Conservation (phyloP, 2,329 filamentous ascomycete genomes). For the Grosmannia huntii region DNA sequence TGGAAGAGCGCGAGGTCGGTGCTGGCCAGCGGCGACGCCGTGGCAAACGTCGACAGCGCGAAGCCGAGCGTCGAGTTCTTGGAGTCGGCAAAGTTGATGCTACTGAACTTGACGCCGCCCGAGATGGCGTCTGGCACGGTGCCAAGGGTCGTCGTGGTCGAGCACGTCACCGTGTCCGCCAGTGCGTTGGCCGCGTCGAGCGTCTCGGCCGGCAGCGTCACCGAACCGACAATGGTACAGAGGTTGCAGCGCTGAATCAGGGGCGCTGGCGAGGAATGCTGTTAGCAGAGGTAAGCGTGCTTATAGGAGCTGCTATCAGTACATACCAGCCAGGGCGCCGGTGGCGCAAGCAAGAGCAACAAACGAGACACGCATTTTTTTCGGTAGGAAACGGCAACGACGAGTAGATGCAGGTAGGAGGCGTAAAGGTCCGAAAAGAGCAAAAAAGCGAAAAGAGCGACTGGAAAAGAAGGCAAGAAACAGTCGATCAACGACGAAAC, state of each 20-base stretch:
- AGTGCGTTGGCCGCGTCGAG: slow-evolving; percentile 28
- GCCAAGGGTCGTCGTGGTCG: slow-evolving; percentile 30
- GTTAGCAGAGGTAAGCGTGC: too few species aligned
- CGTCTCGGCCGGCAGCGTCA: slow-evolving; percentile 37
- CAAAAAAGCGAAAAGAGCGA: background rate
- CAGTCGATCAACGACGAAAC: slow-evolving; percentile 10
- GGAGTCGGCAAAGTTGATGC: slow-evolving; percentile 42
- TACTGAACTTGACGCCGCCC: slow-evolving; percentile 35
- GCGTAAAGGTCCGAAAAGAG: background rate
- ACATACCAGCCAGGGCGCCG: slow-evolving; percentile 8
- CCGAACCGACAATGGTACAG: slow-evolving; percentile 42
- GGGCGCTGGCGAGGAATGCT: background rate
- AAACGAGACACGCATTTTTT: slow-evolving; percentile 10
- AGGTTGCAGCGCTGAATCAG: slow-evolving; percentile 2
- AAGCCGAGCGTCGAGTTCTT: slow-evolving; percentile 36
- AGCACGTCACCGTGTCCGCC: slow-evolving; percentile 34
- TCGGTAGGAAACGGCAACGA: background rate
- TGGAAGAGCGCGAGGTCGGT: slow-evolving; percentile 39
- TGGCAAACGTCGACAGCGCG: slow-evolving; percentile 39
- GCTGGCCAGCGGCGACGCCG: slow-evolving; percentile 31
- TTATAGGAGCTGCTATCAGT: too few species aligned
- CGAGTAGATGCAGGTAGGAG: too few species aligned
- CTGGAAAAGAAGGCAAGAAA: background rate
- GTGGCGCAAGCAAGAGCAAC: slow-evolving; percentile 6
- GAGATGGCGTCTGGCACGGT: slow-evolving; percentile 44